Base-by-base conservation (phyloP, 345 rosid genomes). In the Fremontodendron californicum region DNA sequence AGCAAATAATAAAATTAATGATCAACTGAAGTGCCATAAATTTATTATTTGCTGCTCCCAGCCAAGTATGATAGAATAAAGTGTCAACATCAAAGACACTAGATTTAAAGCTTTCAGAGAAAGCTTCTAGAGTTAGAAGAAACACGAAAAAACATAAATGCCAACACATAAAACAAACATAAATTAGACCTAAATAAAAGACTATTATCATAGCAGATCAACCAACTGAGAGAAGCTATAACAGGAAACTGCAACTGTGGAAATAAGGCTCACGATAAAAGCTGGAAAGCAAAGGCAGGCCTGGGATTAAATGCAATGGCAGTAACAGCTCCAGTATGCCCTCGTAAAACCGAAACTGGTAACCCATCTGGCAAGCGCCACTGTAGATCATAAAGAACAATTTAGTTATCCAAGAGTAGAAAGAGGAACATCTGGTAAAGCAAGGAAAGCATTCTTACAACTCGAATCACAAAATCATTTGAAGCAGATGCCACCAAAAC, bases 311-410 rank as follows among this genome's bases (percentile, higher is more conserved):
- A 96, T 77, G 97, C 98, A 91, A 96, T 91, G 40, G 99, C 97
- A 79, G 99, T 96, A 76, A 96, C 99, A 82, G 95, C 95, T 83
- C 89, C 98, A 57, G 95, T 90, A 71, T 96, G 99, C 70, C 99
- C 99, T 78, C 93, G 92, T 80, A 96, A 79, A 80, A 96, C 94
- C 69, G 99, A 93, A 80, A 94, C 91, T 40, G 97, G 97, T 78
- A 87, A 69, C 82, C 99, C 99, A 87, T 96, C 99, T 64, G 99
- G 97, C 87, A 96, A 84, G 78, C 97, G 96, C 99, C 99, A 96
- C 99, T 96, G 88, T 60, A 81, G 75, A 85, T 78, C 78, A 82
- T 80, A 73, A 78, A 52, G 52, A 78, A 81, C 65, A 46, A 72
- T 54, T 19, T 42, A 57, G 74, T 75, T 63, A 68, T 46, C 45